Base-by-base conservation (phyloP, 495 filamentous ascomycete species). In the Filosporella fistucella region DNA sequence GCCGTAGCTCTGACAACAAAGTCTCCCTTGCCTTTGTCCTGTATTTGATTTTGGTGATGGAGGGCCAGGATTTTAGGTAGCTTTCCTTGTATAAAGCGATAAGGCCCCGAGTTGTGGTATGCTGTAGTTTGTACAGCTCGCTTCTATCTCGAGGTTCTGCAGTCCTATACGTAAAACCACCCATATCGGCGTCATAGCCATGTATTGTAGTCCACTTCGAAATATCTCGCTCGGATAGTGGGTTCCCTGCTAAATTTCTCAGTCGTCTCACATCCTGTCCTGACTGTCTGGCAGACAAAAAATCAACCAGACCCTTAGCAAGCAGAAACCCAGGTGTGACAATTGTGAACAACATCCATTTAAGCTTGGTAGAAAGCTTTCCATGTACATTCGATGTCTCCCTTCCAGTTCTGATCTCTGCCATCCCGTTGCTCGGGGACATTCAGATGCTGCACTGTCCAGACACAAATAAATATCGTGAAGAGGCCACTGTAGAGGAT, bases 1-100 rank as follows among this genome's bases (percentile, higher is more conserved):
- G 67, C 51, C 23, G 65, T 29, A 1, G 23, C 21, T 30, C 62
- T 63, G 8, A 57, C 45, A 20, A 71, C 56, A 1, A 12, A 29
- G 45, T 71, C 63, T 26, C 57, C 52, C 51, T 69, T 73, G 53
- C 58, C 63, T 24, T 60, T 66, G 42, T 69, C 66, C 16, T 36
- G 49, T 8, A 73, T 61, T 26, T 68, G 62, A 10, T 64, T 49
- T 44, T 41, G 11, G 38, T 37, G 7, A 55, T 33, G 13, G 23
- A 11, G 8, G 52, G 52, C n/a, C n/a, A n/a, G n/a, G 1, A 51
- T 26, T 4, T 16, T 21, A 6, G 28, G 5, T 8, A 53, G 12
- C 8, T 26, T 11, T 3, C 17, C 20, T 2, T 6, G 7, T 29
- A 11, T 34, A 12, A 35, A 16, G 11, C 41, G 36, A 3, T 32